Evolutionary conservation across 1,139 yeast species (phyloP), one percentile per base, ranked within the genome.

Genomic region (Hyphopichia khmerensis): DNA sequence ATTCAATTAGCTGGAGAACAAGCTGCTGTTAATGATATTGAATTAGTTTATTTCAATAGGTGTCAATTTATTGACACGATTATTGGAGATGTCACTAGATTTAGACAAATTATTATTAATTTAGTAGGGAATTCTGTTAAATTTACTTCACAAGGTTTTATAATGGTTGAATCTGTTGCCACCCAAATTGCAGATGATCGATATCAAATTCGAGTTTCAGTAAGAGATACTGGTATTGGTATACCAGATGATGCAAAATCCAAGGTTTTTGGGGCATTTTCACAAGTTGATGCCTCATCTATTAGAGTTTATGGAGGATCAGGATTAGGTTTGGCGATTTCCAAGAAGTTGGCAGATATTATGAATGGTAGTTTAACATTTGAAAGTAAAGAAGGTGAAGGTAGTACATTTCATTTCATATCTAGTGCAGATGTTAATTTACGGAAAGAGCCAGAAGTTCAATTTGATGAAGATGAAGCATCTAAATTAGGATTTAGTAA

Each of bases 141-240:
- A 51, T 80, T 80, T 51, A 79, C 84, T 0, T 56, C 66, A 8
- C 46, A 54, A 30, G 84, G 85, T 1, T 68, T 72, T 44, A 69
- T 80, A 31, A 58, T 67, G 3, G 70, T 80, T 4, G 69, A 65
- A 39, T 60, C 75, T 1, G 51, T 53, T 14, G 69, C 77, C 1
- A 50, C 48, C 11, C 53, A 50, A 31, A 55, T 67, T 18, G 48
- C 57, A 2, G 62, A 60, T 14, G 64, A 64, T 36, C 59, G 80
- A 14, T 72, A 66, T 44, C 79, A 76, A 46, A 62, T 77, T 44
- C 53, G 57, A 3, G 57, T 79, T 7, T 55, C 65, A 2, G 80
- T 79, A 13, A 62, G 67, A 36, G 86, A 80, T 50, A 77, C 84
- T 0, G 85, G 86, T n/a, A 79, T 80, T 46, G 85, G 86, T 5